These are phyloP conservation scores for Fraxinus albicans DNA, from an alignment of 305 asterid species.

Conservation along the genomic window DNA sequence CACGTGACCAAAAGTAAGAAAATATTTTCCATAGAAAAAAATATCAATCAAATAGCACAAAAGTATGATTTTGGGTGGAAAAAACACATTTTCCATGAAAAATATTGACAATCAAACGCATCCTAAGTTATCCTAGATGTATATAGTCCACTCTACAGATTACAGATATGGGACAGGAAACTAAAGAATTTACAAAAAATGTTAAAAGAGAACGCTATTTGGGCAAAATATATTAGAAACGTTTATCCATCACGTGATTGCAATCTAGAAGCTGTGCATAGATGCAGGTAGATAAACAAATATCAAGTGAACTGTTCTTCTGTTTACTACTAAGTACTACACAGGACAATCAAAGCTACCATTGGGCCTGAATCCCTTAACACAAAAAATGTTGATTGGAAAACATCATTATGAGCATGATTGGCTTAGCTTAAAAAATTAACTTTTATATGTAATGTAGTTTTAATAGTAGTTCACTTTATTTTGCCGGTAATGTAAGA, in stretches of 20 bases:
- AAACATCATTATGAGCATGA: not conserved
- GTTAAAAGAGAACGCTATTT: not conserved
- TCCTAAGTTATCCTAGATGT: not conserved
- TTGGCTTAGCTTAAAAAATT: not conserved
- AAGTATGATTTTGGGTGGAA: too few species aligned
- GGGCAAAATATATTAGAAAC: not conserved
- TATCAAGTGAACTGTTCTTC: not conserved
- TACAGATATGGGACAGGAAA: not conserved
- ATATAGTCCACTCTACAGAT: not conserved
- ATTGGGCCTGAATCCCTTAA: not conserved
- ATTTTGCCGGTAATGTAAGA: not conserved
- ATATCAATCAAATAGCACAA: too few species aligned
- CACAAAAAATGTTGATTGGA: not conserved
- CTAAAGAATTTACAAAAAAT: not conserved
- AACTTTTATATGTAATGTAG: not conserved
- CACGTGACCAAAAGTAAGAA: too few species aligned
- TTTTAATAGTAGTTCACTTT: not conserved
- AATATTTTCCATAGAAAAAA: too few species aligned
- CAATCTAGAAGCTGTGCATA: not conserved
- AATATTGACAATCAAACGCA: too few species aligned
- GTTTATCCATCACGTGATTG: not conserved
- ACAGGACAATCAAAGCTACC: not conserved
- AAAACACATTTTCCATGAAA: too few species aligned
- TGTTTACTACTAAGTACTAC: not conserved
- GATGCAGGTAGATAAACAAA: not conserved